Evolutionary conservation across 345 rosid species (phyloP), one percentile per base, ranked within the genome.

Genomic region (Gossypium mustelinum): DNA sequence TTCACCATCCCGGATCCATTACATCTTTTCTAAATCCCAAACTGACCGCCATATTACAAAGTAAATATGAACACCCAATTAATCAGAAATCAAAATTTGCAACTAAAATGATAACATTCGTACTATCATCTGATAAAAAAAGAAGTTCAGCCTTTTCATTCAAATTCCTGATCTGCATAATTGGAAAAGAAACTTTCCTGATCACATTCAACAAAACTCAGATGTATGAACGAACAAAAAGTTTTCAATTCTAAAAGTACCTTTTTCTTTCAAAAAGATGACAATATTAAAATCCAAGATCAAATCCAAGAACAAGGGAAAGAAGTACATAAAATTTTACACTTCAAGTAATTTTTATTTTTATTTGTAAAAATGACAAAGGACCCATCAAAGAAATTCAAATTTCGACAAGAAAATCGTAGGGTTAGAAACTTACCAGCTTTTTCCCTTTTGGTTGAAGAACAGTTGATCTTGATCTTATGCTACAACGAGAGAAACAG

Each of bases 21-120:
- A 9, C 24, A 51, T 51, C 16, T 69, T 69, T 69, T 69, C 25
- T 11, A 52, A 70, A 70, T 16, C 60, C 25, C 60, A 52, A 52
- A 70, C 18, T 14, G 60, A 50, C 20, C 73, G 73, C 73, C 73
- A 69, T 22, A 58, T 58, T 58, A 24, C 62, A 17, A 9, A 48
- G 44, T 51, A 41, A 69, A 4, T 24, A 29, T 9, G 22, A 11
- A 16, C 29, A 69, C 45, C 59, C 24, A 50, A 27, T 51, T 27
- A 17, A 50, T n/a, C 22, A 29, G 25, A 10, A 45, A 11, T 0
- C 0, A 11, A 47, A 68, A 14, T 17, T 29, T 70, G 24, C 59
- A 29, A 51, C 43, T 29, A 27, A 29, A 52, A 70, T 17, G 58
- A 29, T 70, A 54, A 29, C 61, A 70, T 52, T n/a, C n/a, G 14